Evolutionary conservation across 2,329 filamentous ascomycete species (phyloP), one percentile per base, ranked within the genome.

Genomic region (Akanthomyces uredinophilus): DNA sequence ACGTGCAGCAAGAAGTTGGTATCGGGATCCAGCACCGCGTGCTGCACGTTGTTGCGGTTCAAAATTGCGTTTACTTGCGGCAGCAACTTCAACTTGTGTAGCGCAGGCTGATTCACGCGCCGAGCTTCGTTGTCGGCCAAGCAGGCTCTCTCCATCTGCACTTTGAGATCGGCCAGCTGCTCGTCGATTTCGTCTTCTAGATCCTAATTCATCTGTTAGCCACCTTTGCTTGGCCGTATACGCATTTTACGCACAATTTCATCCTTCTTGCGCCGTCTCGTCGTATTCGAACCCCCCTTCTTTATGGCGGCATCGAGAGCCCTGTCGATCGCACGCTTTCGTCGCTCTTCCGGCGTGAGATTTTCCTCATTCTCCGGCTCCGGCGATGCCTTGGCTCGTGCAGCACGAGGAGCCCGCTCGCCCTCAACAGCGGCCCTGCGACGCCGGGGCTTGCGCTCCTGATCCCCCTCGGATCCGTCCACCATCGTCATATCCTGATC

Each of bases 1-100:
- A 99, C 92, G 16, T 93, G 91, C 75, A 96, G 92, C 44, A 99
- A 80, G 65, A 99, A 89, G 78, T 98, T 97, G 71, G 90, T 96
- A 71, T 99, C 95, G 0, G 94, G 94, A 68, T 97, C 94, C 46
- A 97, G 87, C 55, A 98, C 87, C 35, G 90, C 89, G 68, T 91
- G 83, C 71, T 90, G 91, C 32, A 94, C 86, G 60, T 90, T 92
- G 75, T 94, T 96, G 70, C 92, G 90, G 74, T 96, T 97, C 64
- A 99, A 83, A 22, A 98, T 82, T 49, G 87, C 87, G 52, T 93
- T 88, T 16, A 99, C 95, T 73, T 96, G 89, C 1, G 94, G 93
- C 18, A 99, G 86, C 68, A 99, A 88, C 77, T 93, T 92, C 51
- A 99, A 85, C 79, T 99, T 99, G 78, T 96, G 89, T 64, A 92